These are phyloP conservation scores for Gautieria morchelliformis DNA, from an alignment of 768 basidiomycete genomes.

Conservation along the genomic window DNA sequence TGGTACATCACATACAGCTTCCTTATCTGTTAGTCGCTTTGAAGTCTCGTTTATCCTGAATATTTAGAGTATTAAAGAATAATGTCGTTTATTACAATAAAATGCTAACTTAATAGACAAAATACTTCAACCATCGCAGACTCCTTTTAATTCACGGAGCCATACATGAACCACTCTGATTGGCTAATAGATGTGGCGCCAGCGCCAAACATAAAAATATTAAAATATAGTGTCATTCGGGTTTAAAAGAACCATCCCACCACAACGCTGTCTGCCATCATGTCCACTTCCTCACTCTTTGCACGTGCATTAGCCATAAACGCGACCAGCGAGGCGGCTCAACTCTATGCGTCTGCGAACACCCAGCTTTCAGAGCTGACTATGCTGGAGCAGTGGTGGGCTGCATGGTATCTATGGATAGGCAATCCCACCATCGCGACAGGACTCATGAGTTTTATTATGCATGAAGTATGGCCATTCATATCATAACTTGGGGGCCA, in stretches of 20 bases:
- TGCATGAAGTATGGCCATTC: slow-evolving; percentile 73
- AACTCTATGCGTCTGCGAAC: slow-evolving; percentile 38
- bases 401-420: slow-evolving; percentile 74
- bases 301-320: not conserved
- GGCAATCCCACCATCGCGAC: slow-evolving; percentile 90
- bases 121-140: no score
- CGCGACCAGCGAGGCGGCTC: slow-evolving; percentile 3
- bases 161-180: no score
- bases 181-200: no score
- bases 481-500: not conserved
- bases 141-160: no score
- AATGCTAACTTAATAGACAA: no score
- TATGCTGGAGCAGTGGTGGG: slow-evolving; percentile 77
- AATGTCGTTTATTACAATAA: no score
- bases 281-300: not conserved
- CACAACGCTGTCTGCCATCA: not conserved
- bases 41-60: no score
- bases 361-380: slow-evolving; percentile 51
- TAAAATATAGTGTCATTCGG: no score
- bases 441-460: slow-evolving; percentile 80
- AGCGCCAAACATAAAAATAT: no score
- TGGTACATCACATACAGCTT: not conserved
- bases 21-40: not conserved
- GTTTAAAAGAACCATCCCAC: no score
- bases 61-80: no score